Evolutionary conservation across 2,329 filamentous ascomycete genomes (phyloP).

Genomic region (Trichoderma sp.): DNA sequence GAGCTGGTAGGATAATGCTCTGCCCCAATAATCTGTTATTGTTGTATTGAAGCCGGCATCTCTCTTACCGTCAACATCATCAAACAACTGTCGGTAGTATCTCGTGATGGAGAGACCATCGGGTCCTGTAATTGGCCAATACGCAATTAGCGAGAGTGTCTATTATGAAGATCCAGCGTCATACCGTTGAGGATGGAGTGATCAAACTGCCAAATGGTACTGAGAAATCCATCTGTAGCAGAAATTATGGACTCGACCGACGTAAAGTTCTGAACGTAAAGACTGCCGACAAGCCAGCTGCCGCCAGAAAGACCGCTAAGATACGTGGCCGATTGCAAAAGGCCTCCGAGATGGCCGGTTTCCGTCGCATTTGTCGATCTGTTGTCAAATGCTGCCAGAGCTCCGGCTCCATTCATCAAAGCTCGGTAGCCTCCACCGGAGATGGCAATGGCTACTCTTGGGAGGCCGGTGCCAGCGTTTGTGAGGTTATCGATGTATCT

Average conservation of each 20-base stretch:
- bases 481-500: constrained; percentile 22
- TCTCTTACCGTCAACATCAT: constrained; percentile 58
- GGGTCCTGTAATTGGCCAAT: constrained; percentile 34
- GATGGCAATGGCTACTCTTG: constrained; percentile 64
- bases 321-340: constrained; percentile 74
- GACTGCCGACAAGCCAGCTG: constrained; percentile 70
- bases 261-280: constrained; percentile 75
- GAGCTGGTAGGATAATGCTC: constrained; percentile 73
- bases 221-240: constrained; percentile 28
- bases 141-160: not conserved
- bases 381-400: constrained; percentile 69
- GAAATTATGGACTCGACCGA: constrained; percentile 48
- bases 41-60: constrained; percentile 57
- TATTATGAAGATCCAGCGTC: not conserved
- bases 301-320: constrained; percentile 72
- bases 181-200: constrained; percentile 37
- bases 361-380: constrained; percentile 59
- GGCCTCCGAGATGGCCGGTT: constrained; percentile 55
- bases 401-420: constrained; percentile 72
- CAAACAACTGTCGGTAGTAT: constrained; percentile 61
- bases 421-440: constrained; percentile 80
- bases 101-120: constrained; percentile 28
- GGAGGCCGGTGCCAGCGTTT: constrained; percentile 26
- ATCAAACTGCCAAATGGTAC: constrained; percentile 37
- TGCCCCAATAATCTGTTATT: constrained; percentile 79